Evolutionary conservation across 208 protist species (phyloP), one percentile per base, ranked within the genome.

Genomic region (Trypanosoma theileri): DNA sequence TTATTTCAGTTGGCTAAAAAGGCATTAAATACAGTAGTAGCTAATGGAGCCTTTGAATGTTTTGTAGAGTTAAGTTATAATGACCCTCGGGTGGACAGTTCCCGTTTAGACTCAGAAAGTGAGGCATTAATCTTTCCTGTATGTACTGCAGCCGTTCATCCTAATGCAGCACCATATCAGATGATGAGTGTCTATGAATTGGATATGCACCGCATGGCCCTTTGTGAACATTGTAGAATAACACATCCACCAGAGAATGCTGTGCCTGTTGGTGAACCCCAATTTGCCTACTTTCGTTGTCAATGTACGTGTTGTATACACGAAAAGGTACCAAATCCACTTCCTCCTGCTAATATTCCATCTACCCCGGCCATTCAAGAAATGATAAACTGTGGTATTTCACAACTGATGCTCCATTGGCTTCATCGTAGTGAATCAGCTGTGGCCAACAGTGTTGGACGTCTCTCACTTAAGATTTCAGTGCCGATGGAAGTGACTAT

Each of bases 51-150:
- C 10, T 75, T 91, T 60, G 74, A 85, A 26, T 86, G 82, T 62
- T 85, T 93, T 71, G 73, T 60, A n/a, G 84, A 91, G 62, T 35
- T 93, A 24, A 74, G 81, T 59, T 85, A 80, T 68, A 90, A 89
- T 54, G 82, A 85, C 64, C 82, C 82, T 6, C 82, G 75, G 11
- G 13, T 69, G 2, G 55, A 52, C 24, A 35, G 14, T 41, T 52
- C 46, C 16, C 26, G 21, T n/a, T n/a, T 24, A 19, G 24, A 44
- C 4, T 55, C 28, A 10, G 51, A 52, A 7, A 52, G 42, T 31
- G 69, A 73, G 24, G 41, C 46, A 58, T 35, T 54, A 26, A 56
- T 55, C 11, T 26, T 63, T 24, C 50, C 63, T 24, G 22, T 63
- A 46, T 85, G 80, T 52, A 77, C 76, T 19, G 64, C 64, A 4